Evolutionary conservation across 805 yeast genomes (phyloP).

Genomic region (Hermanozyma aechmeae): DNA sequence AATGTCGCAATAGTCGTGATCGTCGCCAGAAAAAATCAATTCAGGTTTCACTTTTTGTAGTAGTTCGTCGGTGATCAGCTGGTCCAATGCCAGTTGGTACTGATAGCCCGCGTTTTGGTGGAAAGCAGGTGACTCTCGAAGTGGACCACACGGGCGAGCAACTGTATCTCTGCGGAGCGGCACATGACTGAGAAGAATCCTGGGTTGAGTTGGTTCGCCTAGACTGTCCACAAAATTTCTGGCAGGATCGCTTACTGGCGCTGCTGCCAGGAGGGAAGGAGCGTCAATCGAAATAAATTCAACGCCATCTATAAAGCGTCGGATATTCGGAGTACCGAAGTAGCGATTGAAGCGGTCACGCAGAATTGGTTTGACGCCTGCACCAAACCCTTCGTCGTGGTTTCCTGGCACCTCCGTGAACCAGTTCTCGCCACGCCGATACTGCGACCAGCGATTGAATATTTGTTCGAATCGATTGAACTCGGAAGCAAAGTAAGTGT

Average conservation of each 20-base stretch:
- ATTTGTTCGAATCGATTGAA: constrained; percentile 22
- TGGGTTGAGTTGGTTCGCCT: constrained; percentile 6
- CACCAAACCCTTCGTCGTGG: constrained; percentile 20
- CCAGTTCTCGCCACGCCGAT: constrained; percentile 15
- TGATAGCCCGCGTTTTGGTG: constrained; percentile 14
- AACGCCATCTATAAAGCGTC: constrained; percentile 18
- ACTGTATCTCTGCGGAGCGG: constrained; percentile 14
- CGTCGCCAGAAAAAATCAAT: constrained; percentile 17
- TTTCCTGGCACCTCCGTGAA: constrained; percentile 23
- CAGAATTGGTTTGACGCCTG: constrained; percentile 14
- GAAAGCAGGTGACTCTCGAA: constrained; percentile 11
- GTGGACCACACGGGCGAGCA: constrained; percentile 12
- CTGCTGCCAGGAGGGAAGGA: constrained; percentile 10
- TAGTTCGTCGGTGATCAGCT: constrained; percentile 9
- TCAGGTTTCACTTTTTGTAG: constrained; percentile 10
- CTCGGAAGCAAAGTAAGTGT: constrained; percentile 21
- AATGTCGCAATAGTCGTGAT: constrained; percentile 16
- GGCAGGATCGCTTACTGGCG: constrained; percentile 6
- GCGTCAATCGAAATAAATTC: constrained; percentile 18
- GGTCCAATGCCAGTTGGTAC: constrained; percentile 15
- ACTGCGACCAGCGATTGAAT: constrained; percentile 14
- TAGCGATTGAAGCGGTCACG: constrained; percentile 18
- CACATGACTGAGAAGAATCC: constrained; percentile 15
- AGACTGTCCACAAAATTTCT: constrained; percentile 8
- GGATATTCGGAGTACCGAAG: constrained; percentile 25